phyloP scores from a whole-genome alignment of 495 filamentous ascomycete genomes.

The Rostrohypoxylon terebratum region DNA sequence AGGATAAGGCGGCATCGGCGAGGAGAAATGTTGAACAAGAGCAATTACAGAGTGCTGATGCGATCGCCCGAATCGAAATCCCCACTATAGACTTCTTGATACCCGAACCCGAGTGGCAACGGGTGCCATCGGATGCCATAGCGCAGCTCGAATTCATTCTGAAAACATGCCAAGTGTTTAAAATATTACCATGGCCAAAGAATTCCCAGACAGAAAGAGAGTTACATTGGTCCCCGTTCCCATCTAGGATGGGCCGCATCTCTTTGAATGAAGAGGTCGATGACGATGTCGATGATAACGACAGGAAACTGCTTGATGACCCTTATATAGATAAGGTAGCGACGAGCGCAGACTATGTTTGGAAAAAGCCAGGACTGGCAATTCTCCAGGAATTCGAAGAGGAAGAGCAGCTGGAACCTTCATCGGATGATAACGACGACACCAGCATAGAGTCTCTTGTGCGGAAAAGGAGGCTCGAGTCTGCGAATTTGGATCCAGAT shows the following conservation, averaged over 20 bases:
- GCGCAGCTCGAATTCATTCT: slow-evolving; percentile 51
- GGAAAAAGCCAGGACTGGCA: slow-evolving; percentile 65
- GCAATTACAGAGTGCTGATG: slow-evolving; percentile 68
- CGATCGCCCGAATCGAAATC: slow-evolving; percentile 66
- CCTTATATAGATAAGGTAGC: slow-evolving; percentile 43
- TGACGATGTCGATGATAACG: slow-evolving; percentile 43
- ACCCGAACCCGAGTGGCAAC: slow-evolving; percentile 67
- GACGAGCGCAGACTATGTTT: slow-evolving; percentile 57
- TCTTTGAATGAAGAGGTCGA: slow-evolving; percentile 51
- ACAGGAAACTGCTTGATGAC: slow-evolving; percentile 44
- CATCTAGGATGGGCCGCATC: slow-evolving; percentile 48
- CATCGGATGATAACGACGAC: slow-evolving; percentile 14
- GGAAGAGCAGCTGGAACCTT: slow-evolving; percentile 62
- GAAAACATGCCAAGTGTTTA: slow-evolving; percentile 40
- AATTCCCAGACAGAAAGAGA: slow-evolving; percentile 55
- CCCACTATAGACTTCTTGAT: slow-evolving; percentile 71
- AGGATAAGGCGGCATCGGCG: slow-evolving; percentile 57
- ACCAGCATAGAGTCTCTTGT: slow-evolving; percentile 28
- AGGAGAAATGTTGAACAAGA: slow-evolving; percentile 68
- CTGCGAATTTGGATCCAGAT: neutral
- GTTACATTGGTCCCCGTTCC: slow-evolving; percentile 63
- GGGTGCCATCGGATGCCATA: slow-evolving; percentile 32
- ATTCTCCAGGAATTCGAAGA: slow-evolving; percentile 62
- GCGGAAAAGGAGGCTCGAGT: slow-evolving; percentile 41
- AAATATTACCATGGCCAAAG: slow-evolving; percentile 56